Base-by-base conservation (phyloP, 2,329 filamentous ascomycete genomes). In the Metarhizium brunneum region DNA sequence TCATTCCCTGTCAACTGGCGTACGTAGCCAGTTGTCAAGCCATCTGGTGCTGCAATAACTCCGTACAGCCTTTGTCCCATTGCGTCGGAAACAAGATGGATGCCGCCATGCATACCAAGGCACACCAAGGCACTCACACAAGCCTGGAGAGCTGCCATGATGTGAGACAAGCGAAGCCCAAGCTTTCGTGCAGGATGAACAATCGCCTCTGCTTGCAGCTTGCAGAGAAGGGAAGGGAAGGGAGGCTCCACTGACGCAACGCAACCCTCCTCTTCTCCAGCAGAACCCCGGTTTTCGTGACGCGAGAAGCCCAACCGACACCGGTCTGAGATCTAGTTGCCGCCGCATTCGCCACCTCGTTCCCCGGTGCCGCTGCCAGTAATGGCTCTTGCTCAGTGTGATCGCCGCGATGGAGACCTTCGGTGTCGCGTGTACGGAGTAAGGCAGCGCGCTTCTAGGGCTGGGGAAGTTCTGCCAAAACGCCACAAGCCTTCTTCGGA, bases 251-350 rank as follows among this genome's bases (percentile, higher is more conserved):
- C 40, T 47, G 40, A 47, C 40, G 51, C 40, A 53, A 25, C 30
- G 13, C 50, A 40, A 18, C 13, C 8, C 38, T 35, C 40, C 20
- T 42, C 8, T 29, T 47, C 51, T 53, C 51, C 51, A 53, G 35
- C 50, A 29, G 13, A 52, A 43, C 25, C 32, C 52, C 45, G 32
- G 42, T 54, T 54, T 54, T 54, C n/a, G 52, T 54, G 52, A 48
- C 40, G 52, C 38, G 43, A 20, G 35, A 29, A 16, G 32, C 52
- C 29, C 52, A 47, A 36, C 50, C 29, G 29, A 47, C 14, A 29
- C 42, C 52, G 25, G 38, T 53, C 42, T 13, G 52, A 47, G 42
- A 45, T 42, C 18, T 45, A 25, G 38, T 16, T 52, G 52, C 29
- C 35, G 42, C 40, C 52, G 40, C 52, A 53, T 53, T 53, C 42